Evolutionary conservation across 305 asterid species (phyloP).

Genomic region (Solanum hybrid): DNA sequence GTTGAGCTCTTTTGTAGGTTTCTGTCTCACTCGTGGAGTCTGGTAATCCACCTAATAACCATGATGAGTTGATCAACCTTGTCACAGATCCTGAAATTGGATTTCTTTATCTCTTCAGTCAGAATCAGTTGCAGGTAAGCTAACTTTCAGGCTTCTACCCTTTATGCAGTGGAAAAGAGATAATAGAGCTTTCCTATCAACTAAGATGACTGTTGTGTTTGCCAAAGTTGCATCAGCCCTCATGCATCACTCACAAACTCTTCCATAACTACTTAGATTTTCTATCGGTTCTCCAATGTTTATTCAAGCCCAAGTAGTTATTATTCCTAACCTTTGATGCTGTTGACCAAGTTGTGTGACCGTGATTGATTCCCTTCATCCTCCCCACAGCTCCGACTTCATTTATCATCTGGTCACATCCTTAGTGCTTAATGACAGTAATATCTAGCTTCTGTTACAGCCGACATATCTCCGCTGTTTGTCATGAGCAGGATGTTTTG

Average conservation of each 20-base stretch:
- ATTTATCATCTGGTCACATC: neutral
- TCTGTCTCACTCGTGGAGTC: conserved; percentile 67
- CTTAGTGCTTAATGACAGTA: neutral
- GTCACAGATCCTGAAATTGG: conserved; percentile 67
- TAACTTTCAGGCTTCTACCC: neutral
- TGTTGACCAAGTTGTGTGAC: neutral
- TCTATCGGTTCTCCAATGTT: neutral
- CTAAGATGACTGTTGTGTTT: neutral
- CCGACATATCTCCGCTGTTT: neutral
- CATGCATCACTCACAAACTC: neutral
- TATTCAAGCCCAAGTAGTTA: neutral
- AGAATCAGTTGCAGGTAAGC: conserved; percentile 84
- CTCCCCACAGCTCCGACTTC: neutral
- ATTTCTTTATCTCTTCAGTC: conserved; percentile 80
- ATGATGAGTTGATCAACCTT: conserved; percentile 68
- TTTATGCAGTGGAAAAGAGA: neutral
- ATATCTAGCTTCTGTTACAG: neutral
- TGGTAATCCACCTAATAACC: conserved; percentile 59
- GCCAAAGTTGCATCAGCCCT: neutral
- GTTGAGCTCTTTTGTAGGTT: conserved; percentile 33
- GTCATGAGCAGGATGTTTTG: neutral
- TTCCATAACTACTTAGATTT: neutral
- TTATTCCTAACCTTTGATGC: neutral
- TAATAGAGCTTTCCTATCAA: neutral
- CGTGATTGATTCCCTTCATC: neutral